Percentiles rank a stretch among this genome's conserved stretches.
phyloP scores from a whole-genome alignment of 2,329 filamentous ascomycete genomes.

The Nakataea oryzae region DNA sequence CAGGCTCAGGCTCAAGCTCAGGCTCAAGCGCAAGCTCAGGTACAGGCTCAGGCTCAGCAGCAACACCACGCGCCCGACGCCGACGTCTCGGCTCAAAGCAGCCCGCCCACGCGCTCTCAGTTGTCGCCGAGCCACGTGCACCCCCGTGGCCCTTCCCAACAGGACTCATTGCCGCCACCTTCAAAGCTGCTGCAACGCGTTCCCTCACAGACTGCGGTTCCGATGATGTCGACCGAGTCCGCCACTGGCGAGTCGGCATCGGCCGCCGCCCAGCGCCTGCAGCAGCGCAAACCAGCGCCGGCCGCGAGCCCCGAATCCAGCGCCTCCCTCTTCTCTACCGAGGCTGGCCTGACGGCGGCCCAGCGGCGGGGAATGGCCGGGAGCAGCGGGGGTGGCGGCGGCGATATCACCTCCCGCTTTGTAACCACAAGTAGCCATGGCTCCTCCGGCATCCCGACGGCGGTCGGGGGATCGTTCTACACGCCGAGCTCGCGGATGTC shows the following conservation, averaged over 20 bases:
- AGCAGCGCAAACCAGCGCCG: conserved; percentile 4
- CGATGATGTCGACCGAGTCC: conserved; percentile 53
- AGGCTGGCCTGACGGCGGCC: conserved; percentile 1
- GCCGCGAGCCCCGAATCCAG: conserved; percentile 6
- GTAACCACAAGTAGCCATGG: conserved; percentile 30
- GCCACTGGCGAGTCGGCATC: conserved; percentile 32
- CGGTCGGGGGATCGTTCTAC: conserved; percentile 43
- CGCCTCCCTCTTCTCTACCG: conserved; percentile 14
- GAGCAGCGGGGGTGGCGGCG: conserved; percentile 31
- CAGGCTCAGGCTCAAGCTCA: too few relatives aligned
- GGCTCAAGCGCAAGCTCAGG: too few relatives aligned
- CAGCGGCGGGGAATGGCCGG: conserved; percentile 17
- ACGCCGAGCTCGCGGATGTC: conserved; percentile 14
- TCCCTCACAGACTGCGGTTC: conserved; percentile 49
- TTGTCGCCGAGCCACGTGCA: background rate
- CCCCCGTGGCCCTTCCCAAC: background rate
- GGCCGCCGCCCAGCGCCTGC: conserved; percentile 15
- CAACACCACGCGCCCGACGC: background rate
- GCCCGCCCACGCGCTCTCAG: background rate
- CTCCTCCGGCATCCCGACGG: conserved; percentile 35
- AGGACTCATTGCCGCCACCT: conserved; percentile 6
- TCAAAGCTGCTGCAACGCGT: conserved; percentile 48
- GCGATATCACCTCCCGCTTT: conserved; percentile 48
- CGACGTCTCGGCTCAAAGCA: background rate
- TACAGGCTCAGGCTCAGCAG: background rate